Evolutionary conservation across 2,329 filamentous ascomycete genomes (phyloP).

Genomic region (Sphaerostilbella broomeana): DNA sequence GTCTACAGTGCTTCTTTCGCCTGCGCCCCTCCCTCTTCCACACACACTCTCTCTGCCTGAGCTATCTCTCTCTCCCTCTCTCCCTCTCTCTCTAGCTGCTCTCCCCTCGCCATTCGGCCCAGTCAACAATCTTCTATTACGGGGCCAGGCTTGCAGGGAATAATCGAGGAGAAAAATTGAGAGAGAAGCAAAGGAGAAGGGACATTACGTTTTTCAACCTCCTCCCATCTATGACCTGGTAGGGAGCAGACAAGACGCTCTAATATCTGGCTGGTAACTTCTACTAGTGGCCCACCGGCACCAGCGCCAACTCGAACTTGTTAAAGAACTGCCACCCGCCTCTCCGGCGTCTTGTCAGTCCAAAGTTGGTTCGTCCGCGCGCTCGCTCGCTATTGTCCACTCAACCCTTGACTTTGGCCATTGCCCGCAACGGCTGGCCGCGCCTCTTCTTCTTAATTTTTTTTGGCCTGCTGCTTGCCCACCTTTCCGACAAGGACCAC

Average conservation of each 20-base stretch:
- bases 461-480: too few species aligned
- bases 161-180: slow-evolving; percentile 8
- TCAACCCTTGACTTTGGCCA: slow-evolving; percentile 4
- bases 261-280: not conserved
- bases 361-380: not conserved
- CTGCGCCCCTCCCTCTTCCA: not conserved
- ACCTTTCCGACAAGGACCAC: too few species aligned
- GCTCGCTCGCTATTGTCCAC: slow-evolving; percentile 2
- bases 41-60: not conserved
- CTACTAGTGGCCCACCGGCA: not conserved
- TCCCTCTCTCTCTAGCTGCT: slow-evolving; percentile 2
- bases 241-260: too few species aligned
- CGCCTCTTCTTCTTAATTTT: slow-evolving; percentile 11
- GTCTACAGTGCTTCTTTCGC: too few species aligned
- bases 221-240: too few species aligned
- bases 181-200: not conserved
- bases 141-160: slow-evolving; percentile 10
- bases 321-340: not conserved
- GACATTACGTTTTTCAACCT: too few species aligned
- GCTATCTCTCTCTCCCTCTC: not conserved
- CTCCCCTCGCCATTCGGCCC: slow-evolving; percentile 9
- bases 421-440: slow-evolving; percentile 8
- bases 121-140: slow-evolving; percentile 11
- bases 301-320: not conserved
- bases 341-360: not conserved